Conservation (phyloP, 129 eudicot species). For the Flaveria trinervia region DNA sequence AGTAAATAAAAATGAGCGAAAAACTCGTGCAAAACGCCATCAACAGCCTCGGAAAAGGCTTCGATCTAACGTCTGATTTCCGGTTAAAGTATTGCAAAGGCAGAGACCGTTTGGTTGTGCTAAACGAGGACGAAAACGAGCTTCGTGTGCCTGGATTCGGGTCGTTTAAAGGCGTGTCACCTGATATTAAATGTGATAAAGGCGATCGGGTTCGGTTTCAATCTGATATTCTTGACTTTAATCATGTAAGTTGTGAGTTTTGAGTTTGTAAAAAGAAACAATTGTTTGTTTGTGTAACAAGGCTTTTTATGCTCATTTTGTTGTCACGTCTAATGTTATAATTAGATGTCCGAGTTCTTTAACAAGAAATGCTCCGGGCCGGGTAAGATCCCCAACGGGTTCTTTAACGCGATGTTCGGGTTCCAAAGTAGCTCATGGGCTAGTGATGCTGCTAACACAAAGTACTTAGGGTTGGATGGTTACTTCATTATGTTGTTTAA, state of each 20-base stretch:
- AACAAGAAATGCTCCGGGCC: conserved; percentile 62
- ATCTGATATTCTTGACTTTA: conserved; percentile 81
- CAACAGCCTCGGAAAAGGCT: conserved; percentile 83
- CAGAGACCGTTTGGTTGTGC: conserved; percentile 51
- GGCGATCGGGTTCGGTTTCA: conserved; percentile 84
- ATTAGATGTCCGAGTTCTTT: conserved; percentile 81
- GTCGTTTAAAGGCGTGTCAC: conserved; percentile 48
- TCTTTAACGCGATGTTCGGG: conserved; percentile 78
- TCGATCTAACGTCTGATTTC: conserved; percentile 83
- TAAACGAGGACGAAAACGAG: conserved; percentile 50
- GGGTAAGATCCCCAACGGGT: conserved; percentile 85
- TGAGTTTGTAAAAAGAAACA: background rate
- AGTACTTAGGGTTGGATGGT: conserved; percentile 78
- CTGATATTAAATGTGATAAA: conserved; percentile 85
- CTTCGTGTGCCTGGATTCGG: conserved; percentile 76
- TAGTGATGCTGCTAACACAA: conserved; percentile 69
- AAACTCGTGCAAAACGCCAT: conserved; percentile 57
- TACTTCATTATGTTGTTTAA: conserved; percentile 64
- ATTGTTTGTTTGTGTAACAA: background rate
- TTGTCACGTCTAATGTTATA: background rate
- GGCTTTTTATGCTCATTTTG: background rate
- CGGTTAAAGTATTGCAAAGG: conserved; percentile 91
- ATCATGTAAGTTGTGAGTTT: conserved; percentile 45
- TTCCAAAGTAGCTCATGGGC: conserved; percentile 93
- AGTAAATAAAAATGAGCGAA: conserved; percentile 29